Evolutionary conservation across 2,329 filamentous ascomycete species (phyloP), one percentile per base, ranked within the genome.

Genomic region (Venturia nashicola): DNA sequence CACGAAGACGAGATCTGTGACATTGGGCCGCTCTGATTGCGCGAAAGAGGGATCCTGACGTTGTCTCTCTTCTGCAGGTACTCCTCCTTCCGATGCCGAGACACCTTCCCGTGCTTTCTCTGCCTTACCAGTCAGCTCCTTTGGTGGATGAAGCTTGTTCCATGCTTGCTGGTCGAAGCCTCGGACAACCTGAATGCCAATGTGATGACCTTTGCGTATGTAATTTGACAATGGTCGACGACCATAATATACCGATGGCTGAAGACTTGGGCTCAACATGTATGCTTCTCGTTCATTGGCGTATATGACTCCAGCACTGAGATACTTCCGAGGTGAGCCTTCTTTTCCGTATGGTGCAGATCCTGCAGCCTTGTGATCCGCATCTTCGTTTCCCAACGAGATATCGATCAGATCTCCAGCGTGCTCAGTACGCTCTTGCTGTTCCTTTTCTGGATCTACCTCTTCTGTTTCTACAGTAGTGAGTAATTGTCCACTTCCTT

Each of bases 1-100:
- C 11, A 97, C 90, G 5, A 99, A 80, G 1, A 97, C 84, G 8
- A 99, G 79, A 71, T 99, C 94, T 0, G 89, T 93, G 5, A 96
- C 89, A 66, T 86, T 85, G 1, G 86, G 86, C 36, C 71, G 85
- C 81, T 72, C 90, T 80, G 68, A 83, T 77, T 71, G 81, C 75
- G 76, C 90, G 88, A 70, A 86, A 82, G 67, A 79, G 69, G 73
- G 86, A 85, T 80, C 78, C 1, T 70, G 68, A 67, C 75, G 75
- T 57, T 76, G 72, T 61, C 77, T 70, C 34, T 68, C 69, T 34
- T 72, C 70, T 1, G 74, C 72, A n/a, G 75, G 72, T n/a, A 70
- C 71, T 9, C 78, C 78, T 18, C 75, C 76, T 63, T 77, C 74
- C 2, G 79, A 73, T 18, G 76, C 72, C 4, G 77, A 79, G 0